Base-by-base conservation (phyloP, 768 basidiomycete genomes). In the Leccinum broughii region DNA sequence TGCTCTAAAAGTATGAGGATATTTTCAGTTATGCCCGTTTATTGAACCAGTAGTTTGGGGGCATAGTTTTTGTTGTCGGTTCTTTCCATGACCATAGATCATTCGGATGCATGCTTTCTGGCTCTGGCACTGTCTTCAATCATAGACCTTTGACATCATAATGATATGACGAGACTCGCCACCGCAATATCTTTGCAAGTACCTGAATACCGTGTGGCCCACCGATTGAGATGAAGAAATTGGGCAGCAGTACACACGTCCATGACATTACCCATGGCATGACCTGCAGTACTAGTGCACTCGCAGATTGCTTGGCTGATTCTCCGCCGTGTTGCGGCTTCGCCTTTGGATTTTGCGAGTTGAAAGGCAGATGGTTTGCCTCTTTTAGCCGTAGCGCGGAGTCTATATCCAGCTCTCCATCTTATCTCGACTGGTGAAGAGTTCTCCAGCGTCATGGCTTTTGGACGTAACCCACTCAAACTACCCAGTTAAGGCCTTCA, bases 1-100 rank as follows among this genome's bases (percentile, higher is more conserved):
- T 97, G 95, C 85, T 98, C 60, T 97, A 75, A 86, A 67, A 63
- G 30, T 56, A 50, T 28, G 20, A 56, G 39, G 22, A 51, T 34
- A 17, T 17, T 28, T 35, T 59, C 32, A 24, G 35, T 46, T n/a
- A 26, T 57, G 52, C 53, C 50, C 49, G 37, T 41, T 30, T 52
- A 46, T 37, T 39, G 52, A 24, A 34, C 24, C 17, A 51, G n/a
- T n/a, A 37, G 52, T 35, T 62, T 55, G 32, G 55, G 58, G 57
- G 54, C 56, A 59, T 50, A 34, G 6, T 34, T 59, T 58, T 52
- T 24, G 22, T 49, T 39, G 51, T 60, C 34, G 28, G 48, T 61
- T 69, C 53, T 46, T 54, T 51, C 14, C 51, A 57, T 61, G 66
- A 72, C 54, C 63, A 66, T 72, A 72, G 70, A 71, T 58, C 58